phyloP scores from a whole-genome alignment of 176 grass and related monocot species.

The Avena eriantha region DNA sequence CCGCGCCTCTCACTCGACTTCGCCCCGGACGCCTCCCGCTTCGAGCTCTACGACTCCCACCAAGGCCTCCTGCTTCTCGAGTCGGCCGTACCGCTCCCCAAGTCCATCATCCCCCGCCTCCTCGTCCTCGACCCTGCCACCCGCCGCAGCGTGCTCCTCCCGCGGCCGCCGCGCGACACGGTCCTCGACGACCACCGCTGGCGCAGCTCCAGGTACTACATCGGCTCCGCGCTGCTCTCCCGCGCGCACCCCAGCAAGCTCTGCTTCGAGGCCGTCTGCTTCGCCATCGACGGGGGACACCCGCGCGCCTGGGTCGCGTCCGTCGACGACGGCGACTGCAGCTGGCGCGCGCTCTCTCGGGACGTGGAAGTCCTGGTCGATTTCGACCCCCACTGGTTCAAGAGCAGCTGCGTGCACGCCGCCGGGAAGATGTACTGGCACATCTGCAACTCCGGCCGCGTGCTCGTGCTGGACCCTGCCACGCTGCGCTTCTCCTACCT shows the following conservation, averaged over 20 bases:
- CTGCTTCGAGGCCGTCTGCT: slow-evolving; percentile 33
- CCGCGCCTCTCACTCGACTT: slow-evolving; percentile 7
- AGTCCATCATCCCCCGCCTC: neutral
- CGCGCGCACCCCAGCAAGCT: slow-evolving; percentile 12
- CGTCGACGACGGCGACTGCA: neutral
- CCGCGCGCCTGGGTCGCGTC: slow-evolving; percentile 35
- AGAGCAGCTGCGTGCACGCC: slow-evolving; percentile 25
- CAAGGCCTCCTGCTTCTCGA: slow-evolving; percentile 36
- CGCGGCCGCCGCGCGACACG: slow-evolving; percentile 4
- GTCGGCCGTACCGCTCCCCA: neutral
- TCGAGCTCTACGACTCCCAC: slow-evolving; percentile 32
- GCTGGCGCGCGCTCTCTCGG: neutral
- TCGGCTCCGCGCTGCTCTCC: slow-evolving; percentile 33
- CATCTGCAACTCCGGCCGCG: slow-evolving; percentile 27
- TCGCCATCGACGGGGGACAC: slow-evolving; percentile 24
- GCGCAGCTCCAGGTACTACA: neutral
- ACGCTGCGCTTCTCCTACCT: slow-evolving; percentile 9
- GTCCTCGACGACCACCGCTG: neutral
- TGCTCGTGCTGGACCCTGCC: slow-evolving; percentile 26
- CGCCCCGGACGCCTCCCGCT: slow-evolving; percentile 5
- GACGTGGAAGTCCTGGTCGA: neutral
- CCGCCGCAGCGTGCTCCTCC: slow-evolving; percentile 11
- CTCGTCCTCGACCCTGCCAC: slow-evolving; percentile 13
- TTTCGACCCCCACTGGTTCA: slow-evolving; percentile 26
- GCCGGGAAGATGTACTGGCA: slow-evolving; percentile 27